Conservation (phyloP, 306 rosid species). For the Benincasa hispida region DNA sequence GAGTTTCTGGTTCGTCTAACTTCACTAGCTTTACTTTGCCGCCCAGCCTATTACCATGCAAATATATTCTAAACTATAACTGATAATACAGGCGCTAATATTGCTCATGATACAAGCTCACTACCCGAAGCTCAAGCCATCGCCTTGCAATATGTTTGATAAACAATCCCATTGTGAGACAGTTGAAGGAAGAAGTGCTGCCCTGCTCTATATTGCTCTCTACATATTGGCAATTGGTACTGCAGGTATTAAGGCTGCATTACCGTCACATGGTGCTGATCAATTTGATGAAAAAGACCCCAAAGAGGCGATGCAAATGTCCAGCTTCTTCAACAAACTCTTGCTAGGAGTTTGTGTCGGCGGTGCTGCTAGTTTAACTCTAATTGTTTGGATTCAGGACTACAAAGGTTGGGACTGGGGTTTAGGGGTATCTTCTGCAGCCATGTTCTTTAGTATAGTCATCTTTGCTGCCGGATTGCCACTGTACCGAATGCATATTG, state of each 20-base stretch:
- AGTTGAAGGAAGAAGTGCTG: constrained; percentile 28
- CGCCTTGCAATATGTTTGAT: constrained; percentile 29
- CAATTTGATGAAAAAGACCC: constrained; percentile 76
- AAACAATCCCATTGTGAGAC: constrained; percentile 25
- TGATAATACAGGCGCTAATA: constrained; percentile 40
- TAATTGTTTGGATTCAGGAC: constrained; percentile 66
- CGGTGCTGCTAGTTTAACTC: constrained; percentile 53
- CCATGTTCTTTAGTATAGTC: constrained; percentile 31
- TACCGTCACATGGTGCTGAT: constrained; percentile 89
- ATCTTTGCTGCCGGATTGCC: constrained; percentile 58
- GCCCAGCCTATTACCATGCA: not conserved
- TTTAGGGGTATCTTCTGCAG: constrained; percentile 45
- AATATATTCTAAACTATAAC: not conserved
- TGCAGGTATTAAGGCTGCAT: constrained; percentile 64
- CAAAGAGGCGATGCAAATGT: constrained; percentile 53
- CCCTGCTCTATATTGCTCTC: constrained; percentile 47
- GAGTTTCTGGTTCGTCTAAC: constrained; percentile 53
- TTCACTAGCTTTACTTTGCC: not conserved
- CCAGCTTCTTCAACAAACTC: constrained; percentile 61
- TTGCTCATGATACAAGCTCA: constrained; percentile 68
- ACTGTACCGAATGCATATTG: constrained; percentile 43
- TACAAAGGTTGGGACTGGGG: constrained; percentile 90
- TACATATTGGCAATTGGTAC: constrained; percentile 48
- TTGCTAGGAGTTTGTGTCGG: constrained; percentile 57
- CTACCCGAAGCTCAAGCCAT: constrained; percentile 47